Evolutionary conservation across 2,329 filamentous ascomycete genomes (phyloP), one percentile per base, ranked within the genome.

Genomic region (Epichloe uncinata): DNA sequence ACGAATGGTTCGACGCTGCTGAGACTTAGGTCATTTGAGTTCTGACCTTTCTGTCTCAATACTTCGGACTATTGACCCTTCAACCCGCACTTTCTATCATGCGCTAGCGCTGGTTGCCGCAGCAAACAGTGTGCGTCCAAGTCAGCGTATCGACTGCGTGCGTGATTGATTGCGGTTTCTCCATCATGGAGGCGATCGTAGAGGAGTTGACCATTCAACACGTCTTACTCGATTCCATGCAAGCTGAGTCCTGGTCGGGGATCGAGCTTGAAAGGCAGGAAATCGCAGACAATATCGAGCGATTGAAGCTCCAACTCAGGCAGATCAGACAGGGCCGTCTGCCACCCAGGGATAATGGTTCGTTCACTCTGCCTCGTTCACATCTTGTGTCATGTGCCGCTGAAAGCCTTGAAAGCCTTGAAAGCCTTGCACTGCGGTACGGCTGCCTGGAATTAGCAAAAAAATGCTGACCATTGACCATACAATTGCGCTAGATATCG

Each of bases 161-260:
- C 38, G 41, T 45, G 46, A 47, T 43, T 47, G 30, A 30, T 30
- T 30, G 30, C 30, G 30, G 30, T 26, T 49, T 12, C 15, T 18
- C 54, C 50, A 54, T 50, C 9, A 45, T 63, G 16, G 56, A 61
- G 44, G 59, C 57, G 16, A 55, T 73, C 18, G 55, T 54, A 16
- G 68, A 72, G 45, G 71, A 74, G 50, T 58, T 75, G 52, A 61
- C 56, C 34, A 62, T 73, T 18, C 67, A 73, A 52, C 61, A 61
- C 44, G 68, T 69, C 46, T 63, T 75, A 18, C 61, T 75, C 3
- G 54, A 58, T 7, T 74, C 72, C 2, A 63, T 76, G n/a, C 38
- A 53, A 18, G 53, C 48, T 22, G 56, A 56, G 35, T 48, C 52
- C 6, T 60, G 58, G 48, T 57, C 61, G 5, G 63, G 57, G 15